Evolutionary conservation across 2,329 filamentous ascomycete species (phyloP).

Genomic region (Orbilia quercus): DNA sequence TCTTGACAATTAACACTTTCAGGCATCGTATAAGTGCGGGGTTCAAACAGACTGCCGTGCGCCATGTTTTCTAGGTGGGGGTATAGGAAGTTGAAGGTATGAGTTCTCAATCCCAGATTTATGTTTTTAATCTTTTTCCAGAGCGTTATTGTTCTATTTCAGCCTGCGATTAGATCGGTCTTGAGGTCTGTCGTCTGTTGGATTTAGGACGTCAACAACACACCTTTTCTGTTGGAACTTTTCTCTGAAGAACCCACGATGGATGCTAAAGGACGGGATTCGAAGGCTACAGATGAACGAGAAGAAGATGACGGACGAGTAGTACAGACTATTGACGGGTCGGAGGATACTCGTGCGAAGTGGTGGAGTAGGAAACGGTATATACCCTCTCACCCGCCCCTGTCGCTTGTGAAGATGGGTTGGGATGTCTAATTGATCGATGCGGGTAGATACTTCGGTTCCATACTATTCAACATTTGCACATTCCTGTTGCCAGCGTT

Average conservation of each 20-base stretch:
- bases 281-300: constrained; percentile 47
- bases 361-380: constrained; percentile 47
- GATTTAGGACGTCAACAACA: constrained; percentile 25
- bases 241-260: too few relatives aligned
- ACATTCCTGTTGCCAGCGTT: constrained; percentile 75
- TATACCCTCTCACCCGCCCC: not conserved
- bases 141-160: too few relatives aligned
- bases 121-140: not conserved
- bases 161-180: not conserved
- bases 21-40: constrained; percentile 54
- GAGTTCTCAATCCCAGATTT: constrained; percentile 2
- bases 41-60: not conserved
- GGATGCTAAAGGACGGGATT: constrained; percentile 31
- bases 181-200: constrained; percentile 12
- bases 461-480: constrained; percentile 72
- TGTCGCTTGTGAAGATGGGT: not conserved
- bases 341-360: not conserved
- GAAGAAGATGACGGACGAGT: constrained; percentile 22
- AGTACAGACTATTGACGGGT: not conserved
- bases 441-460: constrained; percentile 67
- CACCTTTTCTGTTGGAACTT: too few relatives aligned
- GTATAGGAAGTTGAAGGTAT: constrained; percentile 51
- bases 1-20: constrained; percentile 30
- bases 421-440: not conserved
- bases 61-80: constrained; percentile 49